A percentile compares a stretch with the other conserved stretches of the same genome.
These are phyloP conservation scores for Colletotrichum limetticola DNA, from an alignment of 2,329 filamentous ascomycete species.

Conservation along the genomic window DNA sequence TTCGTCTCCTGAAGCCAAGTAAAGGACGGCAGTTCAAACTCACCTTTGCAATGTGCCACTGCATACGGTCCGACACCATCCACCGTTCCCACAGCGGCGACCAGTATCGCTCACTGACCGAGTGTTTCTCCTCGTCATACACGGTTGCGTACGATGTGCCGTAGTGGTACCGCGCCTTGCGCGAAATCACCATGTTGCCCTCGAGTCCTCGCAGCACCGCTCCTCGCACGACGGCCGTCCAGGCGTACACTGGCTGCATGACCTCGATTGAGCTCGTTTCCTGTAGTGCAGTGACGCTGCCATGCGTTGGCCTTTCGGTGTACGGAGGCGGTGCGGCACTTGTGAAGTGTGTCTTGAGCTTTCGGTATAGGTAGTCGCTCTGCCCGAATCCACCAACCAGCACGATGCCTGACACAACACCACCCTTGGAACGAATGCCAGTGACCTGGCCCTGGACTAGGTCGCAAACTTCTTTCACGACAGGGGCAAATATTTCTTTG, in stretches of 20 bases:
- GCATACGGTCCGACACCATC: constrained; percentile 87
- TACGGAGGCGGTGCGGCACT: constrained; percentile 69
- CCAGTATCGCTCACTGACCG: constrained; percentile 80
- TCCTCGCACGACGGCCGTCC: constrained; percentile 83
- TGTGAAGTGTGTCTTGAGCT: constrained; percentile 76
- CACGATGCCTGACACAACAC: constrained; percentile 78
- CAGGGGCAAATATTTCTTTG: constrained; percentile 80
- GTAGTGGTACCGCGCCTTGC: constrained; percentile 80
- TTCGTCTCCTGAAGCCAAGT: neutral
- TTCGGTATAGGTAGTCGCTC: constrained; percentile 79
- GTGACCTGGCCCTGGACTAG: constrained; percentile 76
- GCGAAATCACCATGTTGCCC: constrained; percentile 81
- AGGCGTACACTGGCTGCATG: constrained; percentile 84
- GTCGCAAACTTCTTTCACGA: constrained; percentile 76
- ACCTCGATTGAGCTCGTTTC: constrained; percentile 75
- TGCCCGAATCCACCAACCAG: constrained; percentile 86
- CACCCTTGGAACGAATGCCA: constrained; percentile 68
- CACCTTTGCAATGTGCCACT: constrained; percentile 86
- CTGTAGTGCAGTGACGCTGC: constrained; percentile 56
- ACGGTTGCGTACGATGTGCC: constrained; percentile 85
- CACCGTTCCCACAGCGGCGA: constrained; percentile 82
- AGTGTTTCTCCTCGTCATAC: constrained; percentile 80
- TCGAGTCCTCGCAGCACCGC: constrained; percentile 80
- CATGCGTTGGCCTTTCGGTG: constrained; percentile 77
- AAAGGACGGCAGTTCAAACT: constrained; percentile 37